Conservation (phyloP, 768 basidiomycete genomes). For the Suillus luteus region DNA sequence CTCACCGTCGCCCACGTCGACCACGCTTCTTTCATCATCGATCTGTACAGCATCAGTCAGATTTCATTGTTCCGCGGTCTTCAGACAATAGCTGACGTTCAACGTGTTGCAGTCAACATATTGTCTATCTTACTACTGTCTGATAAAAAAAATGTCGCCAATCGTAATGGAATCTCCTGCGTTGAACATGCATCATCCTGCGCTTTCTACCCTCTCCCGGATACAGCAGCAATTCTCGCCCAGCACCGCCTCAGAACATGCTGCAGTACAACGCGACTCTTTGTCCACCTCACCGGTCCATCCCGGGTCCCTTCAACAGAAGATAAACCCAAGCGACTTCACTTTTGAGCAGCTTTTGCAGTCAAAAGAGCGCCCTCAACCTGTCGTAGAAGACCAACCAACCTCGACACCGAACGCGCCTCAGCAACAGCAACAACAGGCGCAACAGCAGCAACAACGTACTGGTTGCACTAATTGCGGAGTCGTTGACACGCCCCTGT, state of each 20-base stretch:
- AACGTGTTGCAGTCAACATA: conserved; percentile 11
- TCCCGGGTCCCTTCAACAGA: conserved; percentile 31
- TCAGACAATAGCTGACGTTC: background rate
- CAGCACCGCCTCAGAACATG: conserved; percentile 26
- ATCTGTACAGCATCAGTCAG: conserved; percentile 6
- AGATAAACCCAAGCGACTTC: conserved; percentile 31
- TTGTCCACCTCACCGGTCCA: conserved; percentile 23
- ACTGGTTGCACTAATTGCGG: conserved; percentile 70
- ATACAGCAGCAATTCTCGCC: conserved; percentile 49
- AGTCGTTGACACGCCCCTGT: conserved; percentile 77
- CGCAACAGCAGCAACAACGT: conserved; percentile 42
- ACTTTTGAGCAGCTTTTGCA: conserved; percentile 34
- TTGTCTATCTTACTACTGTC: conserved; percentile 35
- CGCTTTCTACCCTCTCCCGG: conserved; percentile 45
- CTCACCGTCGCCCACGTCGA: conserved; percentile 9
- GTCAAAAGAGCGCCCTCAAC: conserved; percentile 32
- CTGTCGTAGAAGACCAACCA: conserved; percentile 21
- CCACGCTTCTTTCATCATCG: conserved; percentile 3
- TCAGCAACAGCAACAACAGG: conserved; percentile 28
- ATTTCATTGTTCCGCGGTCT: background rate
- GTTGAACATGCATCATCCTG: conserved; percentile 49
- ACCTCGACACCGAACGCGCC: conserved; percentile 20
- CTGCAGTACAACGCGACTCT: conserved; percentile 11
- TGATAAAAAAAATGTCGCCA: conserved; percentile 49
- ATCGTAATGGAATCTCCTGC: conserved; percentile 58